Percentiles rank a stretch among this genome's conserved stretches.
Evolutionary conservation across 2,329 filamentous ascomycete species (phyloP).

Genomic region (Fusarium tjaetaba): DNA sequence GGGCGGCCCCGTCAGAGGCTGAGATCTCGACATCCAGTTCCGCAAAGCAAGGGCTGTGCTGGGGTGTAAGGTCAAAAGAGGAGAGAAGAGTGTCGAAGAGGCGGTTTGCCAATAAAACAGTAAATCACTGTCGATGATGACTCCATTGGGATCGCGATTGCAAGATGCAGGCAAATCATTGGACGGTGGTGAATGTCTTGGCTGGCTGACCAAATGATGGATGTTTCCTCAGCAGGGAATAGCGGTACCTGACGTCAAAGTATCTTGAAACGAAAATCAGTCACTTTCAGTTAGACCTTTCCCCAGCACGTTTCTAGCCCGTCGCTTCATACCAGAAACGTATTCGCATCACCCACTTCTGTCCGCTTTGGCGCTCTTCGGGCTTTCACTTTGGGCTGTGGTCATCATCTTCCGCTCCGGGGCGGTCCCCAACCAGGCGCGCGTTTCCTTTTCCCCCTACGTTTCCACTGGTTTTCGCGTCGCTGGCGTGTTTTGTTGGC

Average conservation of each 20-base stretch:
- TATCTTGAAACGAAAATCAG: slow-evolving; percentile 37
- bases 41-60: background rate
- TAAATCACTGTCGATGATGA: slow-evolving; percentile 15
- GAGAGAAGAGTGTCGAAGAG: background rate
- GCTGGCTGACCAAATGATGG: slow-evolving; percentile 21
- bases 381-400: slow-evolving; percentile 36
- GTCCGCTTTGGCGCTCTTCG: slow-evolving; percentile 40
- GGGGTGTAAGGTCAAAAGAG: background rate
- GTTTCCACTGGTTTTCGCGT: slow-evolving; percentile 19
- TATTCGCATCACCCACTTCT: slow-evolving; percentile 40
- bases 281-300: slow-evolving; percentile 33
- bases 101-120: slow-evolving; percentile 14
- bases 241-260: slow-evolving; percentile 27
- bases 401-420: slow-evolving; percentile 21
- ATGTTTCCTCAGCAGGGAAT: slow-evolving; percentile 23
- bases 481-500: slow-evolving; percentile 10
- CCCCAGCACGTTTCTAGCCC: slow-evolving; percentile 38
- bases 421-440: slow-evolving; percentile 34
- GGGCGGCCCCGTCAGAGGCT: slow-evolving; percentile 7
- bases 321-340: slow-evolving; percentile 41
- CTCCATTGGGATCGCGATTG: slow-evolving; percentile 26
- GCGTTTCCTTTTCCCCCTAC: slow-evolving; percentile 32
- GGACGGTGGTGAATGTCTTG: slow-evolving; percentile 2
- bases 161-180: slow-evolving; percentile 20
- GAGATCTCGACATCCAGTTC: background rate